Conservation (phyloP, 1,284 basidiomycete genomes). For the Mycena citricolor region DNA sequence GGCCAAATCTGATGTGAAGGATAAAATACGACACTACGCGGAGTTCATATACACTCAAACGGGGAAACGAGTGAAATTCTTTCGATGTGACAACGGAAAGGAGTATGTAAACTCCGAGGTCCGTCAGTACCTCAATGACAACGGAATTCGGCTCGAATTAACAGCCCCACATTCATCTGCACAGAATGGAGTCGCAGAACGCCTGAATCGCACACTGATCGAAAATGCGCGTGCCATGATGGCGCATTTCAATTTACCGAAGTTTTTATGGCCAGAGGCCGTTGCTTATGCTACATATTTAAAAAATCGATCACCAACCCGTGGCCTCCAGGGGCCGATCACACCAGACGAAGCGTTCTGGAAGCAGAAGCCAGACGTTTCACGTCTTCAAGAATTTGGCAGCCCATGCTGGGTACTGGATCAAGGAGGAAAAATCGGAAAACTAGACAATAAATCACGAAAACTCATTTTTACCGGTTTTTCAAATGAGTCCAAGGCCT, state of each 20-base stretch:
- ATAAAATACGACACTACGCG: constrained; percentile 13
- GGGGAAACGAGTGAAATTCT: constrained; percentile 21
- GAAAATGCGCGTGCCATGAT: constrained; percentile 32
- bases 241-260: constrained; percentile 30
- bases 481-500: constrained; percentile 21
- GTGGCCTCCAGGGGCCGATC: constrained; percentile 19
- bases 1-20: constrained; percentile 19
- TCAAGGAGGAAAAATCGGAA: constrained; percentile 9
- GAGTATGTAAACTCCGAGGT: constrained; percentile 27
- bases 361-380: constrained; percentile 26
- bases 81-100: constrained; percentile 27
- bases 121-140: constrained; percentile 15
- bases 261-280: constrained; percentile 41
- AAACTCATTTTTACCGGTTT: constrained; percentile 27
- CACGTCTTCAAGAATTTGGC: constrained; percentile 20
- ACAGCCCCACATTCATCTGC: constrained; percentile 38
- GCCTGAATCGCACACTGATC: constrained; percentile 34
- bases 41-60: constrained; percentile 18
- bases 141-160: constrained; percentile 27
- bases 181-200: constrained; percentile 41
- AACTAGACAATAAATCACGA: constrained; percentile 23
- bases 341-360: constrained; percentile 30
- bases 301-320: constrained; percentile 29
- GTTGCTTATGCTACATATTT: constrained; percentile 33
- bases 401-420: constrained; percentile 7